Conservation (phyloP, 1,139 yeast genomes). For the Suhomyces taliae region DNA sequence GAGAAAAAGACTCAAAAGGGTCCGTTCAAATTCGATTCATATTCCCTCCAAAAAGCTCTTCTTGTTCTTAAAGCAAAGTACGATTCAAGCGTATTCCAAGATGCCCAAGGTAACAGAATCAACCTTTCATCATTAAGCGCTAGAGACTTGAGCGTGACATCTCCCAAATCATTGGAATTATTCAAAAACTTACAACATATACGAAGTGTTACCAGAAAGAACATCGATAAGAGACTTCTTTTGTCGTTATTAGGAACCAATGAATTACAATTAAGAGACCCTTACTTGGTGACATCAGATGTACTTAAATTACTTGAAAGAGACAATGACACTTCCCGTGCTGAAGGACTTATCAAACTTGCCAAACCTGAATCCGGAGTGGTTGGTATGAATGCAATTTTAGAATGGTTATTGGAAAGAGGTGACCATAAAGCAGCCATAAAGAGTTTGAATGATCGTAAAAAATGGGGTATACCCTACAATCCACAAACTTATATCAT, state of each 20-base stretch:
- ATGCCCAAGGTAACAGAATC: conserved; percentile 20
- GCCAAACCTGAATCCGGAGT: conserved; percentile 50
- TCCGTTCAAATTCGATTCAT: conserved; percentile 1
- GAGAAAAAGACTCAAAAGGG: conserved; percentile 9
- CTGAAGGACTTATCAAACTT: conserved; percentile 50
- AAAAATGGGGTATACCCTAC: conserved; percentile 57
- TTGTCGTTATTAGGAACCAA: conserved; percentile 58
- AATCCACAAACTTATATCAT: conserved; percentile 57
- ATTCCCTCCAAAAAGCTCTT: conserved; percentile 26
- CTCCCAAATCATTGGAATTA: conserved; percentile 24
- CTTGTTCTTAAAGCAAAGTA: conserved; percentile 24
- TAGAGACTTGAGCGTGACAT: conserved; percentile 23
- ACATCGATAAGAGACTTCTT: conserved; percentile 44
- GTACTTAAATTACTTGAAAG: conserved; percentile 49
- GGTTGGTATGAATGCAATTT: conserved; percentile 62
- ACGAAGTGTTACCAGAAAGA: conserved; percentile 24
- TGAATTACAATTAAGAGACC: conserved; percentile 55
- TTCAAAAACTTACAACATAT: conserved; percentile 33
- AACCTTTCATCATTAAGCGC: conserved; percentile 19
- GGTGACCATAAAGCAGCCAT: conserved; percentile 47
- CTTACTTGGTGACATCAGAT: conserved; percentile 53
- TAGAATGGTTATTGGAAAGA: conserved; percentile 46
- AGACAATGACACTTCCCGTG: conserved; percentile 50
- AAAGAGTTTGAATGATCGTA: conserved; percentile 51
- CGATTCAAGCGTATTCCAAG: conserved; percentile 21